A percentile compares a stretch with the other conserved stretches of the same genome.
These are phyloP conservation scores for Entomortierella lignicola DNA, from an alignment of 192 early-diverging fungal genomes.

Conservation along the genomic window DNA sequence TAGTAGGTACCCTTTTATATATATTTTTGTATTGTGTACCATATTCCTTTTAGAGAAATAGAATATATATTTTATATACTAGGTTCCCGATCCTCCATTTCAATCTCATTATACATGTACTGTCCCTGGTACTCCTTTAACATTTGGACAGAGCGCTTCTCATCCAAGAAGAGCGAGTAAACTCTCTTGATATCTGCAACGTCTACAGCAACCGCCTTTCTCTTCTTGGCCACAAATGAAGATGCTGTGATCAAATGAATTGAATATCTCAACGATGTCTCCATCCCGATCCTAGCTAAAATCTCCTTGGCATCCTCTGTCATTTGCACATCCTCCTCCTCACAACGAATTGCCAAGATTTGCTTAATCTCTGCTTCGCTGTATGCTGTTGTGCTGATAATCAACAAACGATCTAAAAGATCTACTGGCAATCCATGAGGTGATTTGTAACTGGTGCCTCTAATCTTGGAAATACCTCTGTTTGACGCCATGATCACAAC, in stretches of 20 bases:
- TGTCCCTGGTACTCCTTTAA: slow-evolving; percentile 95
- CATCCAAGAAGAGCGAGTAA: slow-evolving; percentile 95
- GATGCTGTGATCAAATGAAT: slow-evolving; percentile 99
- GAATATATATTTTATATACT: no score
- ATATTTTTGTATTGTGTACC: no score
- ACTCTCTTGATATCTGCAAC: slow-evolving; percentile 94
- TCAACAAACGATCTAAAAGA: slow-evolving; percentile 93
- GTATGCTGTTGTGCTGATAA: slow-evolving; percentile 94
- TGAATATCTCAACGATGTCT: slow-evolving; percentile 93
- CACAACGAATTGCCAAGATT: slow-evolving; percentile 91
- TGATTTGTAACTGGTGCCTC: slow-evolving; percentile 96
- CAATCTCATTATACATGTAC: slow-evolving; percentile 89
- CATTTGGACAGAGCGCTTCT: slow-evolving; percentile 95
- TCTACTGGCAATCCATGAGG: slow-evolving; percentile 98
- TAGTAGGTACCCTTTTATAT: no score
- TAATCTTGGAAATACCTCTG: slow-evolving; percentile 93
- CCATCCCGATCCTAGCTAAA: slow-evolving; percentile 90
- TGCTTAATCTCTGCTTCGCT: slow-evolving; percentile 84
- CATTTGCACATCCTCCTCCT: slow-evolving; percentile 95
- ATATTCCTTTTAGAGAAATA: no score
- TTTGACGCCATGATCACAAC: slow-evolving; percentile 99
- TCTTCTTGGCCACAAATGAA: slow-evolving; percentile 88
- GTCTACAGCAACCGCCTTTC: slow-evolving; percentile 91
- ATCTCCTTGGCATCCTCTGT: slow-evolving; percentile 86
- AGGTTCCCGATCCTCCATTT: slow-evolving; percentile 49